phyloP scores from a whole-genome alignment of 2,329 filamentous ascomycete species.

The Boeremia lycopersici region DNA sequence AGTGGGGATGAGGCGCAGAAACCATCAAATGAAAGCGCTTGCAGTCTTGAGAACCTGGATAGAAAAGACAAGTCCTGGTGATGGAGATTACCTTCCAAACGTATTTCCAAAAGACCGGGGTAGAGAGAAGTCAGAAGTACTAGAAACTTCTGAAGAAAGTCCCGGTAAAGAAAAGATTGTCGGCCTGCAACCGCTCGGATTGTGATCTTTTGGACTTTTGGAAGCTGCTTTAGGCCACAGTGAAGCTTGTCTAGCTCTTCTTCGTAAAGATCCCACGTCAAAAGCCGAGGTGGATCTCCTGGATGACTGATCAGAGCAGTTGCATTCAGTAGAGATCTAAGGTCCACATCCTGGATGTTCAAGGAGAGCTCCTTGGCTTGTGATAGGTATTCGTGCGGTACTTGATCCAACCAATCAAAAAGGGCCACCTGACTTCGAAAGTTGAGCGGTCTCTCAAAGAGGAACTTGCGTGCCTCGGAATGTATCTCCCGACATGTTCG shows the following conservation, averaged over 20 bases:
- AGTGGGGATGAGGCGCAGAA: conserved; percentile 26
- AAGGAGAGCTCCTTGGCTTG: conserved; percentile 29
- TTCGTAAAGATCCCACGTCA: conserved; percentile 35
- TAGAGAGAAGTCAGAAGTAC: conserved; percentile 20
- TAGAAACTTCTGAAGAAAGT: conserved; percentile 29
- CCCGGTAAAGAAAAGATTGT: conserved; percentile 36
- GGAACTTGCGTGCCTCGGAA: conserved; percentile 34
- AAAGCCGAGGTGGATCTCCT: conserved; percentile 16
- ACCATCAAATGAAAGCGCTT: conserved; percentile 36
- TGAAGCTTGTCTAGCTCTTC: conserved; percentile 25
- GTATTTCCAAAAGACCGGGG: conserved; percentile 24
- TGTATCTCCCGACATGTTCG: conserved; percentile 35
- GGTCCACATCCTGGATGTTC: conserved; percentile 38
- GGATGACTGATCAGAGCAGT: conserved; percentile 5
- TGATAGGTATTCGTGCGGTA: conserved; percentile 20
- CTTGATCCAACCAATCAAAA: conserved; percentile 29
- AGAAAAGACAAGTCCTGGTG: conserved; percentile 31
- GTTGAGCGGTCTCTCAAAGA: conserved; percentile 37
- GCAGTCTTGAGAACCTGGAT: conserved; percentile 17
- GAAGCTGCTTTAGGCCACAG: conserved; percentile 21
- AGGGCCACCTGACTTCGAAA: conserved; percentile 33
- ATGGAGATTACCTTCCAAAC: conserved; percentile 34
- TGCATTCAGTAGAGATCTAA: conserved; percentile 26
- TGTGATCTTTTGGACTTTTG: conserved; percentile 28
- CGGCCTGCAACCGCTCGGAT: conserved; percentile 22